phyloP scores from a whole-genome alignment of 1,139 yeast species.

The Taiozyma sp. region DNA sequence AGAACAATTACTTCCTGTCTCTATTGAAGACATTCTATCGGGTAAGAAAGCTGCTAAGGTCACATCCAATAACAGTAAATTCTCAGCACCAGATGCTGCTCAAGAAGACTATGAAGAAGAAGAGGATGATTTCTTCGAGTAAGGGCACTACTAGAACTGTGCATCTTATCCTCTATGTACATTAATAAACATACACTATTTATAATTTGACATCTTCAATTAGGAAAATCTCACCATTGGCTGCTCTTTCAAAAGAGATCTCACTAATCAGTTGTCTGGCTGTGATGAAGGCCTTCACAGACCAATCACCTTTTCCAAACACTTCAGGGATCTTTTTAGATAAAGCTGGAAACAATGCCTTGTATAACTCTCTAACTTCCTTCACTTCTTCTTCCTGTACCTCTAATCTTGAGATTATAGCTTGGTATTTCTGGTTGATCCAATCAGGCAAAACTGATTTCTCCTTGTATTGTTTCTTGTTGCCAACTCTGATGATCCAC shows the following conservation, averaged over 20 bases:
- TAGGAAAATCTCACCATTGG: conserved; percentile 57
- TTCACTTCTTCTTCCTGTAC: conserved; percentile 48
- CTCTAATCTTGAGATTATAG: conserved; percentile 33
- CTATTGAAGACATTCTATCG: conserved; percentile 50
- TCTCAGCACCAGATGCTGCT: conserved; percentile 14
- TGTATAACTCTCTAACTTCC: conserved; percentile 51
- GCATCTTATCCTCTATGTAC: conserved; percentile 6
- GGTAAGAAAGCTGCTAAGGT: conserved; percentile 35
- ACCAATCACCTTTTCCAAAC: conserved; percentile 58
- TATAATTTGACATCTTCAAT: conserved; percentile 30
- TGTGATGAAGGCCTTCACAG: conserved; percentile 50
- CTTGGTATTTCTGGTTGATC: conserved; percentile 40
- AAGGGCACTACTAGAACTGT: conserved; percentile 1
- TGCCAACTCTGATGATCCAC: conserved; percentile 59
- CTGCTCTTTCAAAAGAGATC: conserved; percentile 53
- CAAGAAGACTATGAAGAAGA: conserved; percentile 27
- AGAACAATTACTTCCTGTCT: conserved; percentile 48
- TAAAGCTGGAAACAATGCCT: conserved; percentile 50
- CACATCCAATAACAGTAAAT: conserved; percentile 6
- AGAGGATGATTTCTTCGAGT: conserved; percentile 48
- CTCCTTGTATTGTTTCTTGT: conserved; percentile 35
- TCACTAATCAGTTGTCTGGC: conserved; percentile 60
- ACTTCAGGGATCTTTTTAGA: conserved; percentile 56
- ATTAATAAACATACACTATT: background rate
- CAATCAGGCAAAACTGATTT: conserved; percentile 45